These are phyloP conservation scores for Geotrichum candidum DNA, from an alignment of 1,139 yeast genomes.

Conservation along the genomic window DNA sequence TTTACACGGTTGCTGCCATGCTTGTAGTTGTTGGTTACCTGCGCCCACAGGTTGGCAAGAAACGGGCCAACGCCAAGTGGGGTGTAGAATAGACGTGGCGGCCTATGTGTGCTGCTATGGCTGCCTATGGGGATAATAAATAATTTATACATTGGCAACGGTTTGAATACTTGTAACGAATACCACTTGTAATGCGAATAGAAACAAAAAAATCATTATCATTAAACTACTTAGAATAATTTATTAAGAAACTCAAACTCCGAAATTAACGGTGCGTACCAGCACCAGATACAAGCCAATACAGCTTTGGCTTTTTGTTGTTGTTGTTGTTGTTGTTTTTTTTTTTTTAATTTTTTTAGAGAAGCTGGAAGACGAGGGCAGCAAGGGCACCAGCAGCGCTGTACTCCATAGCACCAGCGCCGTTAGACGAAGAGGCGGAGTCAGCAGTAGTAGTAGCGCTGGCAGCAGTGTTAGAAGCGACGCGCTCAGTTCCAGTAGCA, in stretches of 20 bases:
- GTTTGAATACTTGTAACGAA: not conserved
- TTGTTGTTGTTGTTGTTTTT: not conserved
- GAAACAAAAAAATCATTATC: not conserved
- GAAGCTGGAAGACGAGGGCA: conserved; percentile 34
- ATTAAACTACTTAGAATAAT: not conserved
- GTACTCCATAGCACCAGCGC: conserved; percentile 39
- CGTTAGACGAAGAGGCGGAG: conserved; percentile 34
- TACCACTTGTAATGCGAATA: not conserved
- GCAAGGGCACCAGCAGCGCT: conserved; percentile 32
- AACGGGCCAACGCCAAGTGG: conserved; percentile 30
- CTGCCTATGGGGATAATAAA: not conserved
- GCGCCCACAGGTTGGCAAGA: conserved; percentile 54
- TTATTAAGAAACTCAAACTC: not conserved
- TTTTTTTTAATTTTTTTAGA: conserved; percentile 1
- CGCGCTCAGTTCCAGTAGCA: conserved; percentile 21
- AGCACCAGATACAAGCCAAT: not conserved
- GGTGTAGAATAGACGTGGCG: conserved; percentile 2
- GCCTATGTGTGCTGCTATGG: too few relatives aligned
- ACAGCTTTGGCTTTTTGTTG: not conserved
- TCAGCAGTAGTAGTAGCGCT: conserved; percentile 29
- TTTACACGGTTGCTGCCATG: conserved; percentile 54
- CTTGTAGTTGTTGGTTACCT: conserved; percentile 43
- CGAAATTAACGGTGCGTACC: not conserved
- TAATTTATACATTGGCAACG: not conserved
- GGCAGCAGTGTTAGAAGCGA: conserved; percentile 20